Evolutionary conservation across 2,329 filamentous ascomycete species (phyloP), one percentile per base, ranked within the genome.

Genomic region (Cladosporium velox): DNA sequence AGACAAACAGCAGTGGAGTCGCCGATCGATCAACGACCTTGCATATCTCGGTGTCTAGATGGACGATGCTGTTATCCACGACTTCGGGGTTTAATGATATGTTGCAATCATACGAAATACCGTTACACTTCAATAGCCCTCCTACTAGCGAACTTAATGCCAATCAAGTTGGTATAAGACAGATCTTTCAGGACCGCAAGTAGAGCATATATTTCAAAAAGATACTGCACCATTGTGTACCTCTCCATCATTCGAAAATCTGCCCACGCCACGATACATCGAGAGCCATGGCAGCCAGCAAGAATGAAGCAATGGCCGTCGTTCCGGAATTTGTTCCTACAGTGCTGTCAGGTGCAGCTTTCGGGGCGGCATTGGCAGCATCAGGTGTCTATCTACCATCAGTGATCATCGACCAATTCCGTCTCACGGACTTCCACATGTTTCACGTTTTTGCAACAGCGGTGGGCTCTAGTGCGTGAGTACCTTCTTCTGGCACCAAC

Each of bases 401-500:
- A 0, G 81, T 88, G 57, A 88, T 91, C 70, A 76, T 86, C 65
- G 78, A 81, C 10, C 89, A 91, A 78, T 83, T 91, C 78, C 81
- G 79, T 28, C 79, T 90, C 55, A 77, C 83, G 58, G 84, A 88
- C 72, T 90, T 85, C 76, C 87, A 88, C 73, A 90, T 91, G 88
- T 74, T 88, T 34, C 84, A 89, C 75, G 82, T 83, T 11, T 90
- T 91, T 71, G 76, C 90, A 4, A 82, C 85, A 1, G 89, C 88
- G 3, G 86, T 86, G 11, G 87, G 85, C 30, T 83, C 81, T 70
- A 89, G 86, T 77, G 84, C 85, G 86, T 89, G 81, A 75, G 86
- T 79, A 34, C 62, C 62, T 30, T 58, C 28, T 38, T 0, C 47
- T 32, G 30, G 0, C 21, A 24, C n/a, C 51, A 4, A 24, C n/a